Base-by-base conservation (phyloP, 148 eudicot species). In the Persicaria tinctoria region DNA sequence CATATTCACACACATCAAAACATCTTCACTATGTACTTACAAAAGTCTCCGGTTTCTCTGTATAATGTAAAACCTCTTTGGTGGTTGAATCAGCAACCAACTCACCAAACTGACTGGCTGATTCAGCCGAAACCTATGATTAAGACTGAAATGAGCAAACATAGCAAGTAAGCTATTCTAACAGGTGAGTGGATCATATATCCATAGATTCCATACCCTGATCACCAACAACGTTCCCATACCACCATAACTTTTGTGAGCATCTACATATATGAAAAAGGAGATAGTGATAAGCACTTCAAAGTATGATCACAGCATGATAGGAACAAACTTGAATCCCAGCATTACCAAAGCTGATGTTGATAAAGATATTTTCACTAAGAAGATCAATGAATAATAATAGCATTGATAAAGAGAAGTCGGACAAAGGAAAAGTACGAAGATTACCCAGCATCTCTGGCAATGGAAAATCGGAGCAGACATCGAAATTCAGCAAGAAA, bases 11-110 rank as follows among this genome's bases (percentile, higher is more conserved):
- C 5, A 41, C 8, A 7, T 5, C 51, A 71, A 47, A 17, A 50
- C 47, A 1, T 70, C 13, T 45, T n/a, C 53, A 70, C n/a, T 16
- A 45, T 72, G 50, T 44, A 81, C 98, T 75, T 92, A 94, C 98
- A 89, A 94, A 94, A 76, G 98, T 94, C 78, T 91, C 97, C 13
- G 97, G 98, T 86, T 94, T 94, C 78, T 94, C 98, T 5, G 97
- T 94, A 87, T 92, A 94, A 82, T 94, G 98, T 83, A 94, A 81
- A 68, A 94, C 73, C 78, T 92, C 98, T 51, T 94, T 88, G 77
- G 95, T 90, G 73, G 59, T 76, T 68, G 89, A 90, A 78, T 91
- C 97, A 78, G 97, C 98, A 76, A 91, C 90, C 82, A 94, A 78
- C 81, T 91, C 98, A 57, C 98, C 98, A 76, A 91, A 94, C 80